Evolutionary conservation across 345 rosid genomes (phyloP), one percentile per base, ranked within the genome.

Genomic region (Bretschneidera sinensis): DNA sequence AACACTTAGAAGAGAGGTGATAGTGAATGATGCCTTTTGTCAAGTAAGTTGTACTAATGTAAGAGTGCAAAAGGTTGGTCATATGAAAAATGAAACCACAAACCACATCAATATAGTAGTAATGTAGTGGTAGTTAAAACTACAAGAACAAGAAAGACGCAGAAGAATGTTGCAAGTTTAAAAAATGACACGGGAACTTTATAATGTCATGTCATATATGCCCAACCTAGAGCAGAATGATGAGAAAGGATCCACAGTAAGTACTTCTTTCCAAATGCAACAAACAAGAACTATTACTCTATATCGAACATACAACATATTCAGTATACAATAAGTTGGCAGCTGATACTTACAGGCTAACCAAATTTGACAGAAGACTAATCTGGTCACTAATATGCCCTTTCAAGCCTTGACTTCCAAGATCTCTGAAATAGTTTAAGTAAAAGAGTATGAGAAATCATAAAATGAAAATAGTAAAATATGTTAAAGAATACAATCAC

Each of bases 351-450:
- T 84, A 95, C 99, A 95, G 66, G 84, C 79, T 76, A 71, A 83
- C 84, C 88, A 95, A 82, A 76, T 95, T 52, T 25, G 84, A 73
- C 71, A 95, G 76, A 64, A 82, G 94, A 70, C 88, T 69, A 66
- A 95, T 91, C 75, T 82, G 82, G 60, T 88, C 96, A 63, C 94
- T 85, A 50, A 91, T 79, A 62, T 52, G 79, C 47, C 99, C 99
- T 82, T 83, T 88, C 81, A 95, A 74, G 64, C 89, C 96, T 81
- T 84, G 99, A 66, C 88, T 86, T 63, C 83, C 89, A 51, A 95
- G 95, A 75, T 95, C 96, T 71, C 99, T 95, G 82, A 62, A 77
- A 75, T 50, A 61, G 45, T 4, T 9, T 39, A 39, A 39, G 45
- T 5, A 9, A 39, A 4, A 39, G 16, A 39, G 10, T n/a, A n/a